Conservation (phyloP, 371 early-diverging fungal genomes). For the Rhizomucor pusillus region DNA sequence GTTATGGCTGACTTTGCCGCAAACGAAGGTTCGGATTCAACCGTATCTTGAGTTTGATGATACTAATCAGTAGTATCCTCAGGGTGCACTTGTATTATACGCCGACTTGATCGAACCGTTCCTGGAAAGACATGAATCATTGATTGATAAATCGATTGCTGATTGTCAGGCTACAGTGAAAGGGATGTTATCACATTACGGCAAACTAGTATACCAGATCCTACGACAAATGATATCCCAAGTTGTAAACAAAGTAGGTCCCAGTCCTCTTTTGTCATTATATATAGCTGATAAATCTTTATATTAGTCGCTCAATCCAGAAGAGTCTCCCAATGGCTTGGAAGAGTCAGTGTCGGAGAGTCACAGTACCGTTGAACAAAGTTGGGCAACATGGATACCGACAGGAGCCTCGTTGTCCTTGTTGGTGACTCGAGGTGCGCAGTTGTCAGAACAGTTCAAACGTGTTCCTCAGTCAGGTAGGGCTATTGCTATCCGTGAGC, state of each 20-base stretch:
- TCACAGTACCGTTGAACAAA: neutral
- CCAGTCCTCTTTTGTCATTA: too few relatives aligned
- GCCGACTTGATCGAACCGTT: conserved; percentile 17
- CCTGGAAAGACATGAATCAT: conserved; percentile 11
- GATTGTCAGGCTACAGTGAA: conserved; percentile 12
- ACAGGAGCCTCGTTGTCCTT: neutral
- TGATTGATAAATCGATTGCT: conserved; percentile 19
- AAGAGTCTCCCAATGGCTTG: neutral
- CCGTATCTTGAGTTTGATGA: too few relatives aligned
- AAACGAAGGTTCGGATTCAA: conserved; percentile 33
- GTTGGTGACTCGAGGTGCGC: conserved; percentile 6
- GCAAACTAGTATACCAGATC: conserved; percentile 9
- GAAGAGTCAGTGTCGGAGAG: neutral
- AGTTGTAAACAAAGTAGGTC: conserved; percentile 3
- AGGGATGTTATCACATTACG: conserved; percentile 9
- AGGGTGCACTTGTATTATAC: conserved; percentile 21
- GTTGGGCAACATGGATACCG: neutral
- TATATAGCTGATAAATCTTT: too few relatives aligned
- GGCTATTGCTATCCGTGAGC: neutral
- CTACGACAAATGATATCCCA: conserved; percentile 3
- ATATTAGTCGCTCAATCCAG: neutral
- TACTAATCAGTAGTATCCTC: neutral
- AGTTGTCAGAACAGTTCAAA: conserved; percentile 7
- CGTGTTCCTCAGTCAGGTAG: neutral
- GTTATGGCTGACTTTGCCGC: conserved; percentile 46